Evolutionary conservation across 306 rosid genomes (phyloP).

Genomic region (Castanopsis chinensis): DNA sequence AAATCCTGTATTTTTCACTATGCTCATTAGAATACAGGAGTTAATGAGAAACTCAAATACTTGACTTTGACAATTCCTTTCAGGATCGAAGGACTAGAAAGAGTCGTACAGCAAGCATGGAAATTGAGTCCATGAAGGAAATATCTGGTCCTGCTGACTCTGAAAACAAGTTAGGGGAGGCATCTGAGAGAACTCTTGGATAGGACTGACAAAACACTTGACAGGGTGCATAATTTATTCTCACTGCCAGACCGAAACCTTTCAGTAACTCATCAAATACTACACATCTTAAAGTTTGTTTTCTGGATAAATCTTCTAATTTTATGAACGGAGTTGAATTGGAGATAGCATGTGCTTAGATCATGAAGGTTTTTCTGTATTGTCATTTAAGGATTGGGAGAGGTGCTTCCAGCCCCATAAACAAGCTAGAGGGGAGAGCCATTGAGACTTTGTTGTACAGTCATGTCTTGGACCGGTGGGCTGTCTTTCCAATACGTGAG

Average conservation of each 20-base stretch:
- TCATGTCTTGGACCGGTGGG: conserved; percentile 22
- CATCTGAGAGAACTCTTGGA: conserved; percentile 42
- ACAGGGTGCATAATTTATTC: conserved; percentile 26
- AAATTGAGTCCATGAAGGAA: conserved; percentile 69
- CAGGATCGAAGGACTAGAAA: conserved; percentile 90
- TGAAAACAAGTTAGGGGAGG: conserved; percentile 35
- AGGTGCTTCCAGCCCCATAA: conserved; percentile 23
- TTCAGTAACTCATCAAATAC: conserved; percentile 37
- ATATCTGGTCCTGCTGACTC: conserved; percentile 43
- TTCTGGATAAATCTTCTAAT: conserved; percentile 20
- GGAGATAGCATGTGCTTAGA: conserved; percentile 35
- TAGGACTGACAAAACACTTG: conserved; percentile 46
- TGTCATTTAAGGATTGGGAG: conserved; percentile 28
- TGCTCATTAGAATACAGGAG: neutral
- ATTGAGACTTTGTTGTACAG: conserved; percentile 49
- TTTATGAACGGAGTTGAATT: conserved; percentile 33
- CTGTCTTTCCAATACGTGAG: conserved; percentile 30
- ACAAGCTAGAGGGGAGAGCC: conserved; percentile 25
- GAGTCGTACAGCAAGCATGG: conserved; percentile 68
- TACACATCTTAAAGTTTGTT: conserved; percentile 38
- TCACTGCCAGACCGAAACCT: conserved; percentile 21
- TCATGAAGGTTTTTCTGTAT: conserved; percentile 33
- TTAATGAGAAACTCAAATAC: neutral
- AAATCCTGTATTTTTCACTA: neutral
- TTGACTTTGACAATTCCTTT: conserved; percentile 19